phyloP scores from a whole-genome alignment of 805 yeast species.

The Candida sithepensis region DNA sequence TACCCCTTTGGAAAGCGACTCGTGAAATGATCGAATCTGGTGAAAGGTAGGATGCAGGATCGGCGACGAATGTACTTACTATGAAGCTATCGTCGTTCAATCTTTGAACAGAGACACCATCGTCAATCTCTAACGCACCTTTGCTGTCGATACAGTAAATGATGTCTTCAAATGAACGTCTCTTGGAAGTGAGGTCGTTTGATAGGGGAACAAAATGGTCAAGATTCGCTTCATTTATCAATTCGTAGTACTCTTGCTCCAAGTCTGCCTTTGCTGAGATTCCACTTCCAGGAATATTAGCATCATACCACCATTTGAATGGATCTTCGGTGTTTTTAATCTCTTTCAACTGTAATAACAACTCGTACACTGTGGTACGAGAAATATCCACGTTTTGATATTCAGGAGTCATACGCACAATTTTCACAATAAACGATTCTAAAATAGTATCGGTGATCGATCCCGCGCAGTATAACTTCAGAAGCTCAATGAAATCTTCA shows the following conservation, averaged over 20 bases:
- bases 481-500: slow-evolving; percentile 39
- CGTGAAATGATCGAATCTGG: slow-evolving; percentile 38
- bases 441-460: slow-evolving; percentile 44
- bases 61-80: slow-evolving; percentile 77
- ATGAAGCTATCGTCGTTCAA: slow-evolving; percentile 30
- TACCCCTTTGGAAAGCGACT: slow-evolving; percentile 57
- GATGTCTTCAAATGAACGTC: slow-evolving; percentile 39
- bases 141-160: slow-evolving; percentile 83
- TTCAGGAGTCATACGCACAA: slow-evolving; percentile 31
- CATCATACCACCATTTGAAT: slow-evolving; percentile 42
- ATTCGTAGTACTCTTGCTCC: slow-evolving; percentile 40
- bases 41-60: slow-evolving; percentile 68
- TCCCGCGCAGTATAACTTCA: slow-evolving; percentile 55
- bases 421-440: slow-evolving; percentile 45
- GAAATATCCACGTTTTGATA: slow-evolving; percentile 43
- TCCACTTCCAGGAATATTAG: slow-evolving; percentile 41
- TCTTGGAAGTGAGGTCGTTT: slow-evolving; percentile 16
- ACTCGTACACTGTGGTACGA: slow-evolving; percentile 49
- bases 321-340: slow-evolving; percentile 42
- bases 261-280: slow-evolving; percentile 40
- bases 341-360: slow-evolving; percentile 35
- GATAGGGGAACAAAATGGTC: slow-evolving; percentile 13
- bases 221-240: slow-evolving; percentile 20
- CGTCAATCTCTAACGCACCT: slow-evolving; percentile 88
- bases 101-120: slow-evolving; percentile 67